phyloP scores from a whole-genome alignment of 148 eudicot species.

The Silene latifolia region DNA sequence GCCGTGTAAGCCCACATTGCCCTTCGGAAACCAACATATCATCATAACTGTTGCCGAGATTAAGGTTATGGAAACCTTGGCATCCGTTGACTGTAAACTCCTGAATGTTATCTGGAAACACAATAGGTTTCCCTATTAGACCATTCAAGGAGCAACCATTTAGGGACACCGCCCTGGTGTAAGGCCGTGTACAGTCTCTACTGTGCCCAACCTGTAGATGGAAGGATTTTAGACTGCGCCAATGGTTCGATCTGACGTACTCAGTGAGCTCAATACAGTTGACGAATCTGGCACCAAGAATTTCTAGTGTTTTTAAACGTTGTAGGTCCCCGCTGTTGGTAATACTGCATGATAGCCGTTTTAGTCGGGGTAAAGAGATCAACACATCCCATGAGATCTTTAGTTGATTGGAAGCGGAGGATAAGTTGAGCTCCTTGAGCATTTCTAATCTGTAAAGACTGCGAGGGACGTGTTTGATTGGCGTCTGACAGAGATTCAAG shows the following conservation, averaged over 20 bases:
- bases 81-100: slow-evolving; percentile 9
- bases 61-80: slow-evolving; percentile 4
- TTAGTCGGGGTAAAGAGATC: slow-evolving; percentile 1
- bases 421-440: slow-evolving; percentile 19
- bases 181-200: neutral
- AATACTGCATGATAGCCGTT: slow-evolving; percentile 11
- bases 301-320: slow-evolving; percentile 9
- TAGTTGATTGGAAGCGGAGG: neutral
- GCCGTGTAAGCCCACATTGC: neutral
- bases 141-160: slow-evolving; percentile 1
- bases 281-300: slow-evolving; percentile 18
- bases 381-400: neutral
- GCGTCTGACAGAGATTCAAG: slow-evolving; percentile 19
- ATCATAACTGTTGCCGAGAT: neutral
- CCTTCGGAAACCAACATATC: neutral
- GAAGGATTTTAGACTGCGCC: slow-evolving; percentile 8
- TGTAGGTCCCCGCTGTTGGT: slow-evolving; percentile 7
- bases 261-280: slow-evolving; percentile 1
- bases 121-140: neutral
- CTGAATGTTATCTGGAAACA: slow-evolving; percentile 16
- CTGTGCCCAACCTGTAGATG: slow-evolving; percentile 16
- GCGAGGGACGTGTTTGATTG: slow-evolving; percentile 13
- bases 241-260: slow-evolving; percentile 18
- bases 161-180: slow-evolving; percentile 9
- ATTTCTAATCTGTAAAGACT: slow-evolving; percentile 5